phyloP scores from a whole-genome alignment of 202 grass and related monocot genomes.

The Setaria italica region DNA sequence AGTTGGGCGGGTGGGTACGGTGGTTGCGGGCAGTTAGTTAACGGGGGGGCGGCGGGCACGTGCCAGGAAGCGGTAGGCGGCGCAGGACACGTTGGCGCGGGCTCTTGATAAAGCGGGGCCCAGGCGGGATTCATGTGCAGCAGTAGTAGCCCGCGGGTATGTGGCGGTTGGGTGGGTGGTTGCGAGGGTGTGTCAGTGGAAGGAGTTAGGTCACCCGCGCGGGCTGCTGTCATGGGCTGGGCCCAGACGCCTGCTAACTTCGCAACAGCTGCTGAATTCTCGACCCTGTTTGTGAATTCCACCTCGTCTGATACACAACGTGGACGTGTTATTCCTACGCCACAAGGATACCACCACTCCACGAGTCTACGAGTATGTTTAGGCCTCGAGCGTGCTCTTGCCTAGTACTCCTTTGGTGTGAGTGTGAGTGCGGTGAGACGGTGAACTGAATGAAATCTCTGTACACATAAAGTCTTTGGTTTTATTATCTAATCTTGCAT shows the following conservation, averaged over 20 bases:
- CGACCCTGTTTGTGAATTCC: too few relatives aligned
- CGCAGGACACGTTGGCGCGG: slow-evolving; percentile 40
- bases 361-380: background rate
- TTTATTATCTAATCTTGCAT: too few relatives aligned
- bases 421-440: too few relatives aligned
- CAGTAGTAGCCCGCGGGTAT: background rate
- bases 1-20: background rate
- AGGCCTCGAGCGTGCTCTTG: too few relatives aligned
- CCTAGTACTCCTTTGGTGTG: too few relatives aligned
- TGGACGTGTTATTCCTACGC: background rate
- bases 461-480: background rate
- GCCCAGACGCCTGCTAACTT: background rate
- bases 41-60: slow-evolving; percentile 46
- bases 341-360: background rate
- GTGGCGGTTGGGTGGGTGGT: slow-evolving; percentile 58
- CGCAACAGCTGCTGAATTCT: background rate
- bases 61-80: slow-evolving; percentile 51
- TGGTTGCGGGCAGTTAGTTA: slow-evolving; percentile 29
- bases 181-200: slow-evolving; percentile 36
- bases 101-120: slow-evolving; percentile 46
- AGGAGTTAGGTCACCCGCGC: slow-evolving; percentile 49
- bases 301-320: background rate
- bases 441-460: too few relatives aligned
- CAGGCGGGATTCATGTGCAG: slow-evolving; percentile 14
- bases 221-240: background rate